A percentile compares a stretch with the other conserved stretches of the same genome.
Evolutionary conservation across 352 stramenopile species (phyloP).

Genomic region (Pythium insidiosum): DNA sequence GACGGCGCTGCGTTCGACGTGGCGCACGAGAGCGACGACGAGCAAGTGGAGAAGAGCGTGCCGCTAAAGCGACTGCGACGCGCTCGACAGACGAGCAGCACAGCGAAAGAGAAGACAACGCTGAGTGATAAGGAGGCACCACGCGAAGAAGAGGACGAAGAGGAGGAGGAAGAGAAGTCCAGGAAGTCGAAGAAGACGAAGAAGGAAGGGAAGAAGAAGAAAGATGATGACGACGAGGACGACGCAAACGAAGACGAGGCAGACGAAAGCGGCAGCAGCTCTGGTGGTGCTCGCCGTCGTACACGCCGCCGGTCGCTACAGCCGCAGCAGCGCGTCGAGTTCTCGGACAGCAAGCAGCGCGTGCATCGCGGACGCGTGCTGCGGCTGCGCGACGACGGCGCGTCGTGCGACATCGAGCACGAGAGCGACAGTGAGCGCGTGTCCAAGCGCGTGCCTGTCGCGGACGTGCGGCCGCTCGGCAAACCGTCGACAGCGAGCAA

Average conservation of each 20-base stretch:
- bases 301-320: constrained; percentile 6
- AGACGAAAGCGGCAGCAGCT: constrained; percentile 4
- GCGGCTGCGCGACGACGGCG: constrained; percentile 27
- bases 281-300: too few species aligned
- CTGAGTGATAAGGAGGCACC: constrained; percentile 7
- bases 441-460: constrained; percentile 32
- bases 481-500: too few species aligned
- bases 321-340: constrained; percentile 45
- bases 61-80: not conserved
- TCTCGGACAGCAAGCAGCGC: constrained; percentile 34
- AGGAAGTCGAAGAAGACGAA: not conserved
- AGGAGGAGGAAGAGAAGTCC: constrained; percentile 5
- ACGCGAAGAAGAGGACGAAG: constrained; percentile 3
- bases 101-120: constrained; percentile 13
- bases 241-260: constrained; percentile 8
- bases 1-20: constrained; percentile 50
- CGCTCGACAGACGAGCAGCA: constrained; percentile 4
- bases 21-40: constrained; percentile 29
- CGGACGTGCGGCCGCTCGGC: constrained; percentile 20
- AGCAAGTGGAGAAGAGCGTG: constrained; percentile 14
- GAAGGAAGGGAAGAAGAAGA: not conserved
- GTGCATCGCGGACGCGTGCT: constrained; percentile 40
- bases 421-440: constrained; percentile 40
- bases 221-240: constrained; percentile 5
- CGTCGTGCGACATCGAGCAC: constrained; percentile 51